phyloP scores from a whole-genome alignment of 2,329 filamentous ascomycete genomes.

The Nigrospora sphaerica region DNA sequence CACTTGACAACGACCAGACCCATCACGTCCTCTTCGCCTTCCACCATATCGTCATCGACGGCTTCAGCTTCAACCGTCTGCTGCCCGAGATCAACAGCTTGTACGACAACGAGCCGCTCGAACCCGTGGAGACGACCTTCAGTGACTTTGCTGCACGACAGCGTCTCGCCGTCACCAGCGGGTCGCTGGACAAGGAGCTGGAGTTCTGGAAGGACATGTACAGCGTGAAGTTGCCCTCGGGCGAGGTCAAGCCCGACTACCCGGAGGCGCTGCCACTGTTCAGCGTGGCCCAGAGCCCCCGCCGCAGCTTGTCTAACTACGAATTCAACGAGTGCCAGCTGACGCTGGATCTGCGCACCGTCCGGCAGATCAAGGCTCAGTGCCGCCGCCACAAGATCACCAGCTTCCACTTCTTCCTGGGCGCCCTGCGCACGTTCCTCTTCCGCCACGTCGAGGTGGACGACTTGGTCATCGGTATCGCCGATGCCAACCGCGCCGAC shows the following conservation, averaged over 20 bases:
- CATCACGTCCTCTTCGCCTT: constrained; percentile 34
- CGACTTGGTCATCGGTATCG: constrained; percentile 40
- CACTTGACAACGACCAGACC: constrained; percentile 13
- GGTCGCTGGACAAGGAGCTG: constrained; percentile 2
- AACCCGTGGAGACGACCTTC: constrained; percentile 2
- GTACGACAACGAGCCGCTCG: constrained; percentile 4
- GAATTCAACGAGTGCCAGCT: constrained; percentile 1
- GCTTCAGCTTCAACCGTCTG: constrained; percentile 25
- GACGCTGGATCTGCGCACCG: background rate
- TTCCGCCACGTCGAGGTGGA: constrained; percentile 21
- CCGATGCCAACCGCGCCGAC: constrained; percentile 32
- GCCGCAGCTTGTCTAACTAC: constrained; percentile 4
- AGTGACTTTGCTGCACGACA: constrained; percentile 4
- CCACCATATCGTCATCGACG: constrained; percentile 45
- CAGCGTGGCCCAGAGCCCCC: background rate
- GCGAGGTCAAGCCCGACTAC: background rate
- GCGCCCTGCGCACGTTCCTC: constrained; percentile 30
- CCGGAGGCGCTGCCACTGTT: constrained; percentile 2
- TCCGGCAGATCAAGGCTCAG: constrained; percentile 5
- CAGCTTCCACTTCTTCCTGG: constrained; percentile 38
- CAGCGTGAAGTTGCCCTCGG: background rate
- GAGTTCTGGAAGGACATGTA: constrained; percentile 6
- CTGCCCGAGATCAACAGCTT: constrained; percentile 6
- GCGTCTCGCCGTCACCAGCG: constrained; percentile 1
- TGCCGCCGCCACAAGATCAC: constrained; percentile 14